Base-by-base conservation (phyloP, 148 eudicot genomes). In the Nyssa sinensis region DNA sequence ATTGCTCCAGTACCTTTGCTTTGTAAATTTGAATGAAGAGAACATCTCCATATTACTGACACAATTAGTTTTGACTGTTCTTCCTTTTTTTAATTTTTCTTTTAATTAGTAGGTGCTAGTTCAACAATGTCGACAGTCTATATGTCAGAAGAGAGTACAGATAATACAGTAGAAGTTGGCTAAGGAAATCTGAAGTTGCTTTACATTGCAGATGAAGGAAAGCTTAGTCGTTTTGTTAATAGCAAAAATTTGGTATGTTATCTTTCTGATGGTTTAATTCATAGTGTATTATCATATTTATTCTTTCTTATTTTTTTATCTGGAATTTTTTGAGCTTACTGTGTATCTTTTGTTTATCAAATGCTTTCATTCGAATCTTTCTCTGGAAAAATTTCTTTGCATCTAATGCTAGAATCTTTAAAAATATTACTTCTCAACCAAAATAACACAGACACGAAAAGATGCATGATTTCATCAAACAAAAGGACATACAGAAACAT, bases 121-220 rank as follows among this genome's bases (percentile, higher is more conserved):
- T 68, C 81, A 79, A 77, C 76, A 30, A 79, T 70, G 60, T 88
- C 95, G 29, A 62, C 81, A 37, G 72, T 86, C 16, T 69, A 80
- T 74, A 75, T 80, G 24, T 77, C 76, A 73, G 83, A 83, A 71
- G 79, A 69, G 53, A 78, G 44, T 67, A 68, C 24, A 31, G 81
- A 79, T 34, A 69, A 77, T 75, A 76, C 85, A 74, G 81, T 88
- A 77, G 81, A 79, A 73, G 77, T 88, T 77, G 95, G 92, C 34
- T 85, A 80, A 62, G 89, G 85, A 70, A 76, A 79, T 71, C 62
- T 86, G 82, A 88, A 85, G 85, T 81, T 90, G 49, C 74, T 64
- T 10, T 87, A 80, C 64, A 65, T 77, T 68, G 69, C 78, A 37
- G 71, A 79, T 41, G 81, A 80, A 62, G 89, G 84, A 67, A 88